Percentiles rank a stretch among this genome's conserved stretches.
These are phyloP conservation scores for Xanthoconium separans DNA, from an alignment of 1,284 basidiomycete species.

Conservation along the genomic window DNA sequence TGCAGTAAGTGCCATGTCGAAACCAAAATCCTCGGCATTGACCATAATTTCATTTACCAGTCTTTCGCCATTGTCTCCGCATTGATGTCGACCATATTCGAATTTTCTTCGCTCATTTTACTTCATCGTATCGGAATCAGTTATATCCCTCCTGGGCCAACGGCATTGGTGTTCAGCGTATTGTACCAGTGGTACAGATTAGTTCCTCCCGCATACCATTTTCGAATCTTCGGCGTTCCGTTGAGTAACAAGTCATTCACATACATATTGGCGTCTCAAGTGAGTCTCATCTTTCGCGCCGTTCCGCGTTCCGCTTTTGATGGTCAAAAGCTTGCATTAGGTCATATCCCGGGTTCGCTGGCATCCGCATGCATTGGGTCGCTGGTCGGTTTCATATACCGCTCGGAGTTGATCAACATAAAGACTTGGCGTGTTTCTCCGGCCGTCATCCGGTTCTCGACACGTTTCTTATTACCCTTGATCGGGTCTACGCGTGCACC, in stretches of 20 bases:
- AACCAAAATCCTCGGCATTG: background rate
- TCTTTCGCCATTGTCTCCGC: conserved; percentile 72
- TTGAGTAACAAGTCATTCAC: conserved; percentile 74
- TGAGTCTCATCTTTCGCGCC: conserved; percentile 28
- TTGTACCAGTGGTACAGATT: conserved; percentile 80
- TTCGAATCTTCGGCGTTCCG: conserved; percentile 72
- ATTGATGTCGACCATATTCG: conserved; percentile 64
- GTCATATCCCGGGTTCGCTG: conserved; percentile 63
- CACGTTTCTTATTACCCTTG: conserved; percentile 57
- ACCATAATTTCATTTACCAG: conserved; percentile 38
- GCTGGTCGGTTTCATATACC: conserved; percentile 72
- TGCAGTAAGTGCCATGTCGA: conserved; percentile 57
- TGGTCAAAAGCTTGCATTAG: conserved; percentile 58
- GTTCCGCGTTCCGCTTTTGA: conserved; percentile 1
- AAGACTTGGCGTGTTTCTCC: conserved; percentile 74
- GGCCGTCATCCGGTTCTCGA: conserved; percentile 49
- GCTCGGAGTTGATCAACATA: conserved; percentile 74
- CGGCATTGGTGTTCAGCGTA: conserved; percentile 68
- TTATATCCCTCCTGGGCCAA: conserved; percentile 73
- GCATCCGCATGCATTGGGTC: conserved; percentile 64
- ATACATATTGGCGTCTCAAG: conserved; percentile 69
- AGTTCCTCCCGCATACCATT: conserved; percentile 74
- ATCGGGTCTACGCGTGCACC: conserved; percentile 59
- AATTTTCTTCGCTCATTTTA: conserved; percentile 61
- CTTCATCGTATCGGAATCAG: conserved; percentile 68